A percentile compares a stretch with the other conserved stretches of the same genome.
phyloP scores from a whole-genome alignment of 2,329 filamentous ascomycete genomes.

The Claviceps africana region DNA sequence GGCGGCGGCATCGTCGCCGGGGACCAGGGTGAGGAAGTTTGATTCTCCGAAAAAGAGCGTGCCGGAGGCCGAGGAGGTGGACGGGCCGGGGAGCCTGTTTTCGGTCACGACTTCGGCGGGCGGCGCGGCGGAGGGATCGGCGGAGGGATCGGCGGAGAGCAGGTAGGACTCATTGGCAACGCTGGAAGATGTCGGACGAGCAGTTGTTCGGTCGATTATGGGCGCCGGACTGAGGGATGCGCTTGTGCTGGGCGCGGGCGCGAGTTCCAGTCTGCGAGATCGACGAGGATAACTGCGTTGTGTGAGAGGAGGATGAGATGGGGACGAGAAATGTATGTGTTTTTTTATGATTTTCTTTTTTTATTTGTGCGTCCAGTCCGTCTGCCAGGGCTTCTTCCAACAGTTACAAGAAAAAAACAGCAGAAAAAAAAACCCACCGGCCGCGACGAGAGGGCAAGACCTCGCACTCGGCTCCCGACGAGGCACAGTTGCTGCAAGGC shows the following conservation, averaged over 20 bases:
- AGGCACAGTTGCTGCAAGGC: slow-evolving; percentile 20
- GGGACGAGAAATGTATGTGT: neutral
- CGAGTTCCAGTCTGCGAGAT: slow-evolving; percentile 9
- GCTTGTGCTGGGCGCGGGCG: neutral
- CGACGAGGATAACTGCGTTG: slow-evolving; percentile 14
- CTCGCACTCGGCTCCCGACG: slow-evolving; percentile 15
- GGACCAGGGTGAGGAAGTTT: slow-evolving; percentile 24
- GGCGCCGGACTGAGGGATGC: neutral
- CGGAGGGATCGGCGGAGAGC: neutral
- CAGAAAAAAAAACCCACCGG: slow-evolving; percentile 11
- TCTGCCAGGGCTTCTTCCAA: no score
- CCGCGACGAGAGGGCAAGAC: slow-evolving; percentile 21
- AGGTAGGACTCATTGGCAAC: neutral
- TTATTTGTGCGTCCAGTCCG: neutral
- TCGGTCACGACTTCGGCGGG: slow-evolving; percentile 6
- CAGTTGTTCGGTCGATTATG: neutral
- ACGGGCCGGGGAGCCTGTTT: neutral
- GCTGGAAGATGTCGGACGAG: slow-evolving; percentile 2
- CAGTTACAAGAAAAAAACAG: neutral
- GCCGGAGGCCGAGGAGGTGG: slow-evolving; percentile 12
- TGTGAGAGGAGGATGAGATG: neutral
- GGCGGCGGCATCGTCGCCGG: slow-evolving; percentile 10
- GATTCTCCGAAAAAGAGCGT: slow-evolving; percentile 25
- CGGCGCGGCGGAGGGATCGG: slow-evolving; percentile 6
- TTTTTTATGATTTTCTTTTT: neutral